Conservation (phyloP, 2,329 filamentous ascomycete species). For the Bipolaris bicolor region DNA sequence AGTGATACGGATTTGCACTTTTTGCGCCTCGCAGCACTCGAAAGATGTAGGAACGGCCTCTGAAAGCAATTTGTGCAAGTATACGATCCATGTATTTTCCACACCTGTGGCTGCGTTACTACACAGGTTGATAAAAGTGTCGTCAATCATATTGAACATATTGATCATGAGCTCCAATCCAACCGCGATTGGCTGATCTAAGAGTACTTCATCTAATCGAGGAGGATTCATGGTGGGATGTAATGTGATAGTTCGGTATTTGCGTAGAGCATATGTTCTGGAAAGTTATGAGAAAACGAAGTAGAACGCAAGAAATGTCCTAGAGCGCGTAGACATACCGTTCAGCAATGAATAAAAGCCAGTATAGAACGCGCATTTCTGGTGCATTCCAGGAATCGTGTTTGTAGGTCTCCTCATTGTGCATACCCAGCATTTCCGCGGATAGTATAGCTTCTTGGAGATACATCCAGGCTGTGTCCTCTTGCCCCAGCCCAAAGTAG, state of each 20-base stretch:
- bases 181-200: constrained; percentile 61
- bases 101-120: constrained; percentile 61
- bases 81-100: constrained; percentile 54
- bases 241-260: constrained; percentile 67
- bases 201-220: constrained; percentile 56
- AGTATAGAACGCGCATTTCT: constrained; percentile 64
- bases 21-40: constrained; percentile 67
- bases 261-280: constrained; percentile 69
- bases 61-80: constrained; percentile 58
- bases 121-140: constrained; percentile 68
- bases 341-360: constrained; percentile 68
- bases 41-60: constrained; percentile 63
- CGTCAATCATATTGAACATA: constrained; percentile 67
- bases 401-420: constrained; percentile 63
- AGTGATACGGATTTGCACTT: constrained; percentile 70
- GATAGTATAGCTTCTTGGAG: constrained; percentile 66
- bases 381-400: constrained; percentile 59
- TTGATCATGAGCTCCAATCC: constrained; percentile 67
- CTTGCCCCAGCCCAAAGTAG: constrained; percentile 67
- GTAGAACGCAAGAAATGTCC: neutral
- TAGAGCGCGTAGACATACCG: constrained; percentile 47
- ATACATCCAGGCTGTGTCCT: constrained; percentile 67
- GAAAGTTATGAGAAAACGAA: constrained; percentile 12
- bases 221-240: constrained; percentile 64
- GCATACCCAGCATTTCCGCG: constrained; percentile 64